Base-by-base conservation (phyloP, 495 filamentous ascomycete genomes). In the Daldinia caldariorum region DNA sequence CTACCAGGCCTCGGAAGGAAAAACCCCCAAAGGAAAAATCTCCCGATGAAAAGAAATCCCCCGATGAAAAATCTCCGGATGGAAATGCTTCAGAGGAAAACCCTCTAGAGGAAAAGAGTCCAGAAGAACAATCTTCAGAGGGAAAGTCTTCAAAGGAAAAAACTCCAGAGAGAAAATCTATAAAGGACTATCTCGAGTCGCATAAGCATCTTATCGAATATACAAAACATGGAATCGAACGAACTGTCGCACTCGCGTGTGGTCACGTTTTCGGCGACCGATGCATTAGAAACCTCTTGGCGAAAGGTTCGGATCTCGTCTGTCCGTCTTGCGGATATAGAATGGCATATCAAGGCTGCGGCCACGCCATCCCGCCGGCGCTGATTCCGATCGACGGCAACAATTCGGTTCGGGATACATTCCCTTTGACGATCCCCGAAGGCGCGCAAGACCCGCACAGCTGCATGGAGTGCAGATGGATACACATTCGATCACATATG, bases 251-350 rank as follows among this genome's bases (percentile, higher is more conserved):
- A 8, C 67, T 74, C 4, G 65, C 72, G 9, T 74, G 72, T 45
- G 74, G 74, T 2, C 74, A 76, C 32, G 57, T 76, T n/a, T 73
- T 76, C 18, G 74, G 74, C 50, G 72, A 74, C 41, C 67, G 69
- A n/a, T 76, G 74, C 54, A 56, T 74, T 10, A 50, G 71, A 10
- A 49, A 61, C 26, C 14, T 72, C 4, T 18, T 60, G 31, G 18
- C 47, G 0, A 18, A 54, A 14, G 55, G 51, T n/a, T 26, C 56
- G 4, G 69, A 69, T 9, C 22, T 74, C 12, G 54, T 32, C 29
- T 76, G 74, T 29, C 74, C 74, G 26, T 61, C 72, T 1, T 76
- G 74, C 55, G 66, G 72, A 1, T 76, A 56, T 47, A 47, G 51
- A 29, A 70, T 72, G 67, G 13, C 54, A n/a, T 76, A 76, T 57